These are phyloP conservation scores for Cicer yamashitae DNA, from an alignment of 306 rosid genomes.

Conservation along the genomic window DNA sequence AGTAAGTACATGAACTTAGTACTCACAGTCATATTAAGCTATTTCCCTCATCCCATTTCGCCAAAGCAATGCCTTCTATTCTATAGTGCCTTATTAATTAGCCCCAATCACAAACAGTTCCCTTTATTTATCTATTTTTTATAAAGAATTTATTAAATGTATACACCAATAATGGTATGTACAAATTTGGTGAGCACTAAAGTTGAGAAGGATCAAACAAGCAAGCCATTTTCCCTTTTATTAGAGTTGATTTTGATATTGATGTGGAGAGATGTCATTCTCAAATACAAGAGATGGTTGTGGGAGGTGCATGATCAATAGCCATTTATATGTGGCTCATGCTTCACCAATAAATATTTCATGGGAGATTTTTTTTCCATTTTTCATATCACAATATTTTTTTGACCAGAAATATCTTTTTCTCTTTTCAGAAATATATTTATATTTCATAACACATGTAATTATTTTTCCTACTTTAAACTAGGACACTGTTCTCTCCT, in stretches of 20 bases:
- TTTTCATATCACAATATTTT: too few relatives aligned
- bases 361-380: too few relatives aligned
- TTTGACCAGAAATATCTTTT: too few relatives aligned
- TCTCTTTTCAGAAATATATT: too few relatives aligned
- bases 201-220: slow-evolving; percentile 49
- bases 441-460: too few relatives aligned
- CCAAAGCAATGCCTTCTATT: slow-evolving; percentile 32
- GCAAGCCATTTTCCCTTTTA: slow-evolving; percentile 50
- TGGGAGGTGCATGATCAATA: slow-evolving; percentile 39
- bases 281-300: slow-evolving; percentile 60
- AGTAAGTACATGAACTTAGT: slow-evolving; percentile 21
- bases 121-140: not conserved
- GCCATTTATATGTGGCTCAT: slow-evolving; percentile 43
- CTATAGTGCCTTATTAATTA: slow-evolving; percentile 40
- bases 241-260: slow-evolving; percentile 34
- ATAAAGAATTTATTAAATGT: slow-evolving; percentile 39
- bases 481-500: too few relatives aligned
- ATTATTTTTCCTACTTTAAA: too few relatives aligned
- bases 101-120: slow-evolving; percentile 33
- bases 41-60: slow-evolving; percentile 35
- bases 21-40: slow-evolving; percentile 49
- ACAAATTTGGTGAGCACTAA: slow-evolving; percentile 61
- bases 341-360: slow-evolving; percentile 16
- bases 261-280: slow-evolving; percentile 59
- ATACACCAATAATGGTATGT: slow-evolving; percentile 42